phyloP scores from a whole-genome alignment of 1,284 basidiomycete genomes.

The Afroboletus lepidellus region DNA sequence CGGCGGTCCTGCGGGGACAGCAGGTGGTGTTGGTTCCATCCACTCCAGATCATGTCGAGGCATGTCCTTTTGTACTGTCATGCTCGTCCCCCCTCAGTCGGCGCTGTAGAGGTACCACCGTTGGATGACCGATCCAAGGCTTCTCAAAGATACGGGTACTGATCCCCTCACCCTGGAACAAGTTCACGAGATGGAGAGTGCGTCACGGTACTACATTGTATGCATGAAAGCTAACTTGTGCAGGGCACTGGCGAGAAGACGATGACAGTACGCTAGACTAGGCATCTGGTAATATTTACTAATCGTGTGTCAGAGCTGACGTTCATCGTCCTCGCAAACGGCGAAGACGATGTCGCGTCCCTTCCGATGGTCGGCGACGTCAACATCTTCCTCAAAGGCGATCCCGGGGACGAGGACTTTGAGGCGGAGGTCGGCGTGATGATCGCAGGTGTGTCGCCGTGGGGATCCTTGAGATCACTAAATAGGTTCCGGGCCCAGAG shows the following conservation, averaged over 20 bases:
- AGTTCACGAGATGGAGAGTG: constrained; percentile 93
- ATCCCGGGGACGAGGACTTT: constrained; percentile 44
- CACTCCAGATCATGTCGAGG: constrained; percentile 62
- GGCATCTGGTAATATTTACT: not conserved
- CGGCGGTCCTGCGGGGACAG: constrained; percentile 54
- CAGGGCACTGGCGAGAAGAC: constrained; percentile 85
- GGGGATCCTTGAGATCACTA: not conserved
- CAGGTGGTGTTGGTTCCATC: constrained; percentile 76
- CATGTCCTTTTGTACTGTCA: constrained; percentile 22
- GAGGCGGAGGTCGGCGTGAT: constrained; percentile 76
- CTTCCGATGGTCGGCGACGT: constrained; percentile 89
- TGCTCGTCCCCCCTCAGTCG: not conserved
- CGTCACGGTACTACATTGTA: constrained; percentile 21
- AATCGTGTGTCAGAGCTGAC: constrained; percentile 69
- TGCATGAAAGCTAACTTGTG: not conserved
- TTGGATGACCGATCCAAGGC: constrained; percentile 84
- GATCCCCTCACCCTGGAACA: constrained; percentile 82
- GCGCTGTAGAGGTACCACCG: constrained; percentile 73
- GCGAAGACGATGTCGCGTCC: constrained; percentile 38
- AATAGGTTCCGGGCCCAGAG: constrained; percentile 41
- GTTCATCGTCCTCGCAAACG: constrained; percentile 76
- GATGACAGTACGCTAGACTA: constrained; percentile 64
- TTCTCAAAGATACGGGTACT: constrained; percentile 82
- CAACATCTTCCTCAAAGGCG: constrained; percentile 81
- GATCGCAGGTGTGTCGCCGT: constrained; percentile 63